These are phyloP conservation scores for Kregervanrija fluxuum DNA, from an alignment of 805 yeast genomes.

Conservation along the genomic window DNA sequence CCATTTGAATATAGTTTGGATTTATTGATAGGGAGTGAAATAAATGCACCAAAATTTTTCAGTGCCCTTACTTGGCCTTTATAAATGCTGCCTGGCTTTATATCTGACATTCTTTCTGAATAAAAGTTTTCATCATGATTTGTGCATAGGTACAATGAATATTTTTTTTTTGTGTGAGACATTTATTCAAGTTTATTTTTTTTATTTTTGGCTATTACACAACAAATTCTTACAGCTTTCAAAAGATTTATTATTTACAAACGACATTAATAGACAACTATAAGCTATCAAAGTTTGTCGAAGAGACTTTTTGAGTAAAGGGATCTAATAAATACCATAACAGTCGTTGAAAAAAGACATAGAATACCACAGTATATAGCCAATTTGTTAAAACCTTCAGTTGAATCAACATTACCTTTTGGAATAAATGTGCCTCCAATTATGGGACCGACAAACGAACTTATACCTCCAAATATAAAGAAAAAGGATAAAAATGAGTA, in stretches of 20 bases:
- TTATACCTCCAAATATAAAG: constrained; percentile 24
- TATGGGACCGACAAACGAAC: constrained; percentile 29
- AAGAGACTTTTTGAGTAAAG: constrained; percentile 1
- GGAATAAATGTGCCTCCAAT: constrained; percentile 30
- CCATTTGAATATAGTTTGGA: not conserved
- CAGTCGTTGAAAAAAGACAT: constrained; percentile 13
- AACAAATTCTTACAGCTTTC: no score
- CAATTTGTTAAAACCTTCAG: constrained; percentile 24
- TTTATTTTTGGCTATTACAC: no score
- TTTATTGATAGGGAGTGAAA: constrained; percentile 34
- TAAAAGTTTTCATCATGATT: no score
- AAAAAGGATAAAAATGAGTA: constrained; percentile 26
- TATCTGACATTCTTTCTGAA: constrained; percentile 1
- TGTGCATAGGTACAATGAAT: not conserved
- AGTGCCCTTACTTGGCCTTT: constrained; percentile 55
- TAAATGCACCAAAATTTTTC: constrained; percentile 73
- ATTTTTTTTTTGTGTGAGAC: no score
- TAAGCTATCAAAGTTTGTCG: not conserved
- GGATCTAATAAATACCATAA: constrained; percentile 7
- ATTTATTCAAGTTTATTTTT: no score
- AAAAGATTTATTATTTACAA: no score
- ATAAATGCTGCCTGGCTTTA: constrained; percentile 37
- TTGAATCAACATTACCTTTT: constrained; percentile 9
- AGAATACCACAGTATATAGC: constrained; percentile 27
- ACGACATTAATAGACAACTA: not conserved